phyloP scores from a whole-genome alignment of 2,329 filamentous ascomycete genomes.

The Fusarium heterosporum region DNA sequence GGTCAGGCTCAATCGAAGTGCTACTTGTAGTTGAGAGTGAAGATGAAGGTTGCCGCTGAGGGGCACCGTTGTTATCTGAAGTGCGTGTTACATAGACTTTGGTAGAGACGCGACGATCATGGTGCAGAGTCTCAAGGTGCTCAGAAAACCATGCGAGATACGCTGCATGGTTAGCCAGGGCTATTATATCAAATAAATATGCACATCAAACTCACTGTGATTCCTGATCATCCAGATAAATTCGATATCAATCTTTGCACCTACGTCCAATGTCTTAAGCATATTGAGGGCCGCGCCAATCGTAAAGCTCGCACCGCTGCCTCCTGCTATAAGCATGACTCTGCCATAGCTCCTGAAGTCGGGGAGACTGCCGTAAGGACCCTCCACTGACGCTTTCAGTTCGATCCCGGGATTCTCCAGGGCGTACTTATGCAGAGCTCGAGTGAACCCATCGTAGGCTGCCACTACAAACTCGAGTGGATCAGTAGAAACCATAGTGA shows the following conservation, averaged over 20 bases:
- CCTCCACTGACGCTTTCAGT: slow-evolving; percentile 66
- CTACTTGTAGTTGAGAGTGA: slow-evolving; percentile 26
- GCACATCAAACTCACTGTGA: slow-evolving; percentile 46
- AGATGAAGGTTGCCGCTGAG: slow-evolving; percentile 18
- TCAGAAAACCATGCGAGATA: slow-evolving; percentile 54
- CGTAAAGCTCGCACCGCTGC: slow-evolving; percentile 70
- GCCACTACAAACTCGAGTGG: slow-evolving; percentile 70
- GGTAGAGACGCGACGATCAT: slow-evolving; percentile 48
- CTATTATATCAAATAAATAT: background rate
- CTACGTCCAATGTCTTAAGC: slow-evolving; percentile 44
- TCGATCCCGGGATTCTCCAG: slow-evolving; percentile 59
- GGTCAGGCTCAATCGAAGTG: slow-evolving; percentile 7
- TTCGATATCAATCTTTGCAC: slow-evolving; percentile 47
- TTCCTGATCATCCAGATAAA: slow-evolving; percentile 57
- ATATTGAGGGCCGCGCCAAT: slow-evolving; percentile 55
- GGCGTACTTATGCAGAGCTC: slow-evolving; percentile 65
- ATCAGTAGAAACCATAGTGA: slow-evolving; percentile 66
- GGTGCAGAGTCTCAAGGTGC: slow-evolving; percentile 50
- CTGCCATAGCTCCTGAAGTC: slow-evolving; percentile 65
- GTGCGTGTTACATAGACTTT: slow-evolving; percentile 53
- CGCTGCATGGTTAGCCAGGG: slow-evolving; percentile 42
- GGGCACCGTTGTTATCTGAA: slow-evolving; percentile 21
- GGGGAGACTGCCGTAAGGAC: slow-evolving; percentile 68
- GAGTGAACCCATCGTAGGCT: slow-evolving; percentile 69
- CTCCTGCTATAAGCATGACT: slow-evolving; percentile 69